Evolutionary conservation across 2,329 filamentous ascomycete genomes (phyloP).

Genomic region (Chlorencoelia australis): DNA sequence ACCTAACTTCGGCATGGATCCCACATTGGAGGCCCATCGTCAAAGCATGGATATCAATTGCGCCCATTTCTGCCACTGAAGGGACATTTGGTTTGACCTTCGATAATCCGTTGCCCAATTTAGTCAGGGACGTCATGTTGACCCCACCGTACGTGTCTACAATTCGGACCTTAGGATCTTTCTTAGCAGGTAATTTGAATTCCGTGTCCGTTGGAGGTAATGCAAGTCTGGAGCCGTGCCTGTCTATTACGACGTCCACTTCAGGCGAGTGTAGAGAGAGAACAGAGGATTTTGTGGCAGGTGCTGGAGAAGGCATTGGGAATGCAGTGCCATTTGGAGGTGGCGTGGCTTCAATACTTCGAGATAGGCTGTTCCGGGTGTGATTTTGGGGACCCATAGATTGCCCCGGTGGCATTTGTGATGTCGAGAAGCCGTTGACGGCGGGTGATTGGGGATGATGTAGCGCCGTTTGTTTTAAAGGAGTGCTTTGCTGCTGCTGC

Average conservation of each 20-base stretch:
- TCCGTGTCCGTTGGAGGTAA: no score
- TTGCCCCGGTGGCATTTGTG: conserved; percentile 34
- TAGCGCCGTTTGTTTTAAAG: conserved; percentile 35
- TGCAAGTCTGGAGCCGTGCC: no score
- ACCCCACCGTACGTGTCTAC: conserved; percentile 61
- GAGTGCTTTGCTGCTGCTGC: conserved; percentile 35
- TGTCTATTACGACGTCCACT: conserved; percentile 9
- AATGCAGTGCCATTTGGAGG: conserved; percentile 31
- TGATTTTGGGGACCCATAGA: conserved; percentile 33
- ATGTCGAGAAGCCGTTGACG: conserved; percentile 40
- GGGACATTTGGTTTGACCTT: conserved; percentile 67
- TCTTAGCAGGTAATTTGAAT: no score
- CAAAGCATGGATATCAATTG: conserved; percentile 82
- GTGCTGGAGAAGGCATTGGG: conserved; percentile 37
- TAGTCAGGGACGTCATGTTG: conserved; percentile 52
- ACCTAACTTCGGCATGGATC: conserved; percentile 77
- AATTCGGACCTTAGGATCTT: conserved; percentile 42
- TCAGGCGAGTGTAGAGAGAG: conserved; percentile 22
- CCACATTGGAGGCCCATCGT: conserved; percentile 85
- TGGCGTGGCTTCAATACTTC: conserved; percentile 36
- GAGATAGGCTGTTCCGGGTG: conserved; percentile 41
- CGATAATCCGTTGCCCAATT: conserved; percentile 49
- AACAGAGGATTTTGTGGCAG: conserved; percentile 20
- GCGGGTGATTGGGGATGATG: conserved; percentile 35
- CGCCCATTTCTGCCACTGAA: conserved; percentile 64